These are phyloP conservation scores for Epichloe brachyelytri DNA, from an alignment of 2,329 filamentous ascomycete species.

Conservation along the genomic window DNA sequence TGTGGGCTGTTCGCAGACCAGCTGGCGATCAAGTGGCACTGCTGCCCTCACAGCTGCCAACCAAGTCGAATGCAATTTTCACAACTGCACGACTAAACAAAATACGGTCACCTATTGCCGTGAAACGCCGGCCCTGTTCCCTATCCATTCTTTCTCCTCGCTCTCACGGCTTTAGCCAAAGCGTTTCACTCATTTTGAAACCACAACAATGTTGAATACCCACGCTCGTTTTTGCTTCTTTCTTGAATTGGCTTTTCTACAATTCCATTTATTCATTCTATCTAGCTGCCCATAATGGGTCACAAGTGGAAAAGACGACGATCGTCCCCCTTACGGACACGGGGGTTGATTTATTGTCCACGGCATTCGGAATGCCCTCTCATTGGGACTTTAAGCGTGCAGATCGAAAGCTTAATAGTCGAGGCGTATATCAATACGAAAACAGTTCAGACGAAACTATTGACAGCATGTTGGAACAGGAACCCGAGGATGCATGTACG, in stretches of 20 bases:
- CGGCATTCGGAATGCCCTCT: slow-evolving; percentile 16
- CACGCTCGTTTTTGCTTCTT: background rate
- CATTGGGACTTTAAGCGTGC: slow-evolving; percentile 5
- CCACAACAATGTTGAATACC: background rate
- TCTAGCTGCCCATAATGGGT: slow-evolving; percentile 9
- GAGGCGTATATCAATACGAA: background rate
- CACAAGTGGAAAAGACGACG: slow-evolving; percentile 3
- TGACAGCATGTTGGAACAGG: background rate
- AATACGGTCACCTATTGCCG: background rate
- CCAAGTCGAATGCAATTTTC: background rate
- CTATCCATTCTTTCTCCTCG: background rate
- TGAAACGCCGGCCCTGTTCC: background rate
- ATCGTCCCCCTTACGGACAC: background rate
- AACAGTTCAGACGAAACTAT: background rate
- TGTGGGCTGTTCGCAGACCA: background rate
- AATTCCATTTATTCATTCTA: background rate
- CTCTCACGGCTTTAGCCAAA: background rate
- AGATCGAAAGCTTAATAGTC: slow-evolving; percentile 1
- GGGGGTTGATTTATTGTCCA: slow-evolving; percentile 15
- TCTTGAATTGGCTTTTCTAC: background rate
- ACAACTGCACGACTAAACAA: background rate
- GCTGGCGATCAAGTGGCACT: background rate
- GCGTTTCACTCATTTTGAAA: background rate
- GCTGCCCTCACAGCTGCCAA: background rate
- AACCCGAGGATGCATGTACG: background rate